A percentile compares a stretch with the other conserved stretches of the same genome.
Conservation (phyloP, 2,329 filamentous ascomycete species). For the Talaromyces sp. region DNA sequence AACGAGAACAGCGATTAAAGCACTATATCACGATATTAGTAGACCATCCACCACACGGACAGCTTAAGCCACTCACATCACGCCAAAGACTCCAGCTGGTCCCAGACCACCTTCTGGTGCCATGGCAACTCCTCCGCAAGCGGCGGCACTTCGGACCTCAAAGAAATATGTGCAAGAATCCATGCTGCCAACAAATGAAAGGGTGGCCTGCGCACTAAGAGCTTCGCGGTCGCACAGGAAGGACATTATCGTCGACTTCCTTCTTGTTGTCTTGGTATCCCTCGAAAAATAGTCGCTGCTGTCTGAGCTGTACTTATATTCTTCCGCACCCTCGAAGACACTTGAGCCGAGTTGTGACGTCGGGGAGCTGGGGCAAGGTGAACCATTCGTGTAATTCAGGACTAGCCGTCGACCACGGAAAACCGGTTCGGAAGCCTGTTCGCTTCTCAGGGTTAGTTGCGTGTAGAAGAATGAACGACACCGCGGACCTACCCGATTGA, state of each 20-base stretch:
- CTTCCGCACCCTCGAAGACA: slow-evolving; percentile 14
- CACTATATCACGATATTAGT: slow-evolving; percentile 27
- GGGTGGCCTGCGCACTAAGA: slow-evolving; percentile 57
- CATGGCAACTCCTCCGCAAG: slow-evolving; percentile 66
- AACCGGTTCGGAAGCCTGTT: slow-evolving; percentile 40
- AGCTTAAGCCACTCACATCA: slow-evolving; percentile 59
- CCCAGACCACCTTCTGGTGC: slow-evolving; percentile 55
- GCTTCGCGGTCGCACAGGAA: slow-evolving; percentile 89
- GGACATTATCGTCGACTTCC: slow-evolving; percentile 80
- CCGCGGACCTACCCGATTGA: slow-evolving; percentile 39
- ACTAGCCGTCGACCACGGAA: slow-evolving; percentile 57
- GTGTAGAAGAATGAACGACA: not conserved
- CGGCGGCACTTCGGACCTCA: slow-evolving; percentile 78
- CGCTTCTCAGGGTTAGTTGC: slow-evolving; percentile 19
- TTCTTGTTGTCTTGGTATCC: slow-evolving; percentile 22
- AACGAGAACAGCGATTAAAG: slow-evolving; percentile 69
- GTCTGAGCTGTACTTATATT: not conserved
- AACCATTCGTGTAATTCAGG: slow-evolving; percentile 70
- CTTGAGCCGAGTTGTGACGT: slow-evolving; percentile 12
- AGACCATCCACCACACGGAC: not conserved
- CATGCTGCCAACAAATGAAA: slow-evolving; percentile 81
- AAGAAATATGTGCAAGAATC: slow-evolving; percentile 96
- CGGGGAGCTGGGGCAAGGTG: slow-evolving; percentile 50
- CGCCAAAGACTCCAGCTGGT: slow-evolving; percentile 74
- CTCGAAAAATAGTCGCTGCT: slow-evolving; percentile 2